Base-by-base conservation (phyloP, 2,329 filamentous ascomycete genomes). In the Apiospora marii region DNA sequence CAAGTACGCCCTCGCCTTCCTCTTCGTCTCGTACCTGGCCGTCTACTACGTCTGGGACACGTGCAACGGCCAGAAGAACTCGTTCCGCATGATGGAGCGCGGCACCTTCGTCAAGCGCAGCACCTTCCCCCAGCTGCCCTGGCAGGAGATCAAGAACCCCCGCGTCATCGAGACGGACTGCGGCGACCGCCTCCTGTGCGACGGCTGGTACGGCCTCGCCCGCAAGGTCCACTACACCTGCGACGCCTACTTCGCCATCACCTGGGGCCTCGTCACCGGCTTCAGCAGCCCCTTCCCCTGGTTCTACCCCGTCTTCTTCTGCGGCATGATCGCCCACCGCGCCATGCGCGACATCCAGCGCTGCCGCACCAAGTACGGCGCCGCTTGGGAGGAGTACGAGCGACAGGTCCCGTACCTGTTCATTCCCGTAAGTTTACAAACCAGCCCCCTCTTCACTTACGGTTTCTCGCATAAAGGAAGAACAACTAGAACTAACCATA, bases 21-120 rank as follows among this genome's bases (percentile, higher is more conserved):
- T 97, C 69, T 96, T 90, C 79, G 80, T 87, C 64, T 86, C 87
- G n/a, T 97, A 97, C 81, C 85, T 97, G 67, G 92, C 93, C 80
- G 91, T 93, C 76, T 98, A 98, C 87, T 96, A 94, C 90, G 87
- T 97, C 72, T 98, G 95, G 94, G 95, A 97, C 80, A 96, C 94
- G 61, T 92, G 91, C 84, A 97, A 97, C 85, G 94, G 91, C 80
- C 95, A 98, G 84, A 98, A 98, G 90, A 98, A 97, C 85, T 92
- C 93, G 75, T 98, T 96, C 90, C 92, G 95, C 71, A 90, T 92
- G 76, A 88, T 91, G 83, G 94, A 97, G 84, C 90, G 92, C 74
- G 94, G 94, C 74, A 91, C 91, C 53, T 80, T 89, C 70, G 83
- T 92, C 70, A 86, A 90, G 81, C 93, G 95, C 78, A 93, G 92